These are phyloP conservation scores for Schizochytrium sp. DNA, from an alignment of 108 stramenopile genomes.

Conservation along the genomic window DNA sequence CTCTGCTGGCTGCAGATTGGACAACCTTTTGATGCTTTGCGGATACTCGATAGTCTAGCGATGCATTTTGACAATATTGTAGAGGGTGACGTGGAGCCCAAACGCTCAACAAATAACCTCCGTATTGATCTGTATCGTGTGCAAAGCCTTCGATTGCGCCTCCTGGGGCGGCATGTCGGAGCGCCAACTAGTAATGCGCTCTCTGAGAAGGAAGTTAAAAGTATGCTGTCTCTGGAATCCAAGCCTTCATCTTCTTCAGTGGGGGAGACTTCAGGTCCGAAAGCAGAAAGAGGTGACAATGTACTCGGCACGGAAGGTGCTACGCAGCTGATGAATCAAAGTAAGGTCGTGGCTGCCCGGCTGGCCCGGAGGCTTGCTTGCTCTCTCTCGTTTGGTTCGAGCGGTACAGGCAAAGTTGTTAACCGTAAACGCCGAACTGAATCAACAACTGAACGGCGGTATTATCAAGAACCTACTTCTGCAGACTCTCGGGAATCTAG, in stretches of 20 bases:
- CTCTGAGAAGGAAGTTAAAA: not conserved
- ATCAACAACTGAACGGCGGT: not conserved
- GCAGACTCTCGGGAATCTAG: not conserved
- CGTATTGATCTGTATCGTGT: not conserved
- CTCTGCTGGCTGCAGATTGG: slow-evolving; percentile 44
- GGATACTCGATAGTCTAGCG: slow-evolving; percentile 25
- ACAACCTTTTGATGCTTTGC: slow-evolving; percentile 14
- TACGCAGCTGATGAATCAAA: slow-evolving; percentile 31
- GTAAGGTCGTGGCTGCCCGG: slow-evolving; percentile 29
- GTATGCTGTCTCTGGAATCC: not conserved
- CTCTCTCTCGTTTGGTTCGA: slow-evolving; percentile 37
- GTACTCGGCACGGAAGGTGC: not conserved
- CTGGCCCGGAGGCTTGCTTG: not conserved
- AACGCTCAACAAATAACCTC: slow-evolving; percentile 15
- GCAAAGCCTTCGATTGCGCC: not conserved
- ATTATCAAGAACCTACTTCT: not conserved
- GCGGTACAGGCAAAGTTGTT: not conserved
- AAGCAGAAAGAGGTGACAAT: not conserved
- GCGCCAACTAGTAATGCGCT: not conserved
- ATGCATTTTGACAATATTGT: slow-evolving; percentile 49
- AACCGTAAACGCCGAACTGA: slow-evolving; percentile 9
- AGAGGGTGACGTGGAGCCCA: not conserved
- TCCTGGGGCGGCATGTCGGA: slow-evolving; percentile 8
- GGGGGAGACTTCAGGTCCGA: not conserved
- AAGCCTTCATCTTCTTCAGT: not conserved